These are phyloP conservation scores for Phaeodactylum tricornutum DNA, from an alignment of 108 stramenopile species.

Conservation along the genomic window DNA sequence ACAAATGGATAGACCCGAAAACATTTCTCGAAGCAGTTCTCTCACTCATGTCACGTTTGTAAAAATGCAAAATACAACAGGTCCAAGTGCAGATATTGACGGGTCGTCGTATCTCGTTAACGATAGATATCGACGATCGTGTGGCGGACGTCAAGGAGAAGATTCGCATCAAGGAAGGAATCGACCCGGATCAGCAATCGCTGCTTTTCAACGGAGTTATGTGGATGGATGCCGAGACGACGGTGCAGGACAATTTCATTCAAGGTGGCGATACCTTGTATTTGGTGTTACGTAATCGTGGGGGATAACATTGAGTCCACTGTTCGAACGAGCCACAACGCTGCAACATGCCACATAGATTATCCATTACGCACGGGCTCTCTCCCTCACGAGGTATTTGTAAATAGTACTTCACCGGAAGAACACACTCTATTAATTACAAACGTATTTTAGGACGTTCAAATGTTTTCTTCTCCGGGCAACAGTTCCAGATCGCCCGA, in stretches of 20 bases:
- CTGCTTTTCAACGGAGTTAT: background rate
- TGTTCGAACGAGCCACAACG: too few species aligned
- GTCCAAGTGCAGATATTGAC: background rate
- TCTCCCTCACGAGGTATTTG: too few species aligned
- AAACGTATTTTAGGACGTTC: too few species aligned
- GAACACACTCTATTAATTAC: too few species aligned
- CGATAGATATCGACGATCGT: background rate
- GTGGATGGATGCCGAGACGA: background rate
- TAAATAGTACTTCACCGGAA: too few species aligned
- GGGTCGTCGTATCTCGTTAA: background rate
- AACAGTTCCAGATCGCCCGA: constrained; percentile 74
- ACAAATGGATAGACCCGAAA: too few species aligned
- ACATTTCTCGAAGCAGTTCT: too few species aligned
- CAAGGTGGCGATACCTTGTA: background rate
- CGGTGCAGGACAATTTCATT: background rate
- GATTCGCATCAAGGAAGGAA: background rate
- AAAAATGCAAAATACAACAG: too few species aligned
- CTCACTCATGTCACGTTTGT: too few species aligned
- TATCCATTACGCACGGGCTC: too few species aligned
- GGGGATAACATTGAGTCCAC: too few species aligned
- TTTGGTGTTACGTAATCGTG: background rate
- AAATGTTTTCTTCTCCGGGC: constrained; percentile 68
- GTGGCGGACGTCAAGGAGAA: background rate
- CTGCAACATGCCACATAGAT: too few species aligned
- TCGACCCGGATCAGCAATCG: background rate